These are phyloP conservation scores for Coemansia javaensis DNA, from an alignment of 192 early-diverging fungal species.

Conservation along the genomic window DNA sequence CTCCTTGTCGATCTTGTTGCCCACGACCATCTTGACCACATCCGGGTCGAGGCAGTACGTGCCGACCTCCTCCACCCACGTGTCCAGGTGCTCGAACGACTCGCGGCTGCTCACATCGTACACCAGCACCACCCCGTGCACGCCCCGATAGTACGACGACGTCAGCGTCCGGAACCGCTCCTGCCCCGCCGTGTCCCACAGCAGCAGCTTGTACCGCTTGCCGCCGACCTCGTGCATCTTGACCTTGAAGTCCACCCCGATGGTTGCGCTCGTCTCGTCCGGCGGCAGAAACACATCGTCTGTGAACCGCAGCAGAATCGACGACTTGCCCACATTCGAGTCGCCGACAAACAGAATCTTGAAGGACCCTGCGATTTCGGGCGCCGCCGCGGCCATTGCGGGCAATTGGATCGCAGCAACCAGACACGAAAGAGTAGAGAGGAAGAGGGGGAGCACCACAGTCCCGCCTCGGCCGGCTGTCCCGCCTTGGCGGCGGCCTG, in stretches of 20 bases:
- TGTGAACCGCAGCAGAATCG: conserved; percentile 86
- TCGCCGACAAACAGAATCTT: conserved; percentile 95
- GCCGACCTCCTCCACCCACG: conserved; percentile 94
- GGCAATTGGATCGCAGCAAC: neutral
- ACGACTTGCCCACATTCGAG: conserved; percentile 92
- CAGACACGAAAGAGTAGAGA: neutral
- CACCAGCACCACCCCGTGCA: conserved; percentile 96
- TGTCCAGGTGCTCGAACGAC: conserved; percentile 86
- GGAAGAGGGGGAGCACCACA: too few species aligned
- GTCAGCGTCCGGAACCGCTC: conserved; percentile 97
- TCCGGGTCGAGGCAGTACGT: conserved; percentile 83
- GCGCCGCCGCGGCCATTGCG: neutral
- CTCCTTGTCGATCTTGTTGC: conserved; percentile 97
- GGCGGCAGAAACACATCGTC: conserved; percentile 91
- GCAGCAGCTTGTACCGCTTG: conserved; percentile 91
- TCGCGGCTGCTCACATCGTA: conserved; percentile 95
- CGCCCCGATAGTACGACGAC: conserved; percentile 95
- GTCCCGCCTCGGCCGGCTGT: too few species aligned
- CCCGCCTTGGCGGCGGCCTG: too few species aligned
- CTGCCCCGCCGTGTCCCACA: conserved; percentile 99
- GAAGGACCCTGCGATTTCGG: conserved; percentile 73
- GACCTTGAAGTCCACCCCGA: conserved; percentile 98
- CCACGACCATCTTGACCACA: conserved; percentile 96
- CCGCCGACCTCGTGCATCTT: conserved; percentile 80
- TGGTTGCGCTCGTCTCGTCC: conserved; percentile 86